Percentiles rank a stretch among this genome's conserved stretches.
These are phyloP conservation scores for Saccharomyces uvarum DNA, from an alignment of 1,139 yeast genomes.

Conservation along the genomic window DNA sequence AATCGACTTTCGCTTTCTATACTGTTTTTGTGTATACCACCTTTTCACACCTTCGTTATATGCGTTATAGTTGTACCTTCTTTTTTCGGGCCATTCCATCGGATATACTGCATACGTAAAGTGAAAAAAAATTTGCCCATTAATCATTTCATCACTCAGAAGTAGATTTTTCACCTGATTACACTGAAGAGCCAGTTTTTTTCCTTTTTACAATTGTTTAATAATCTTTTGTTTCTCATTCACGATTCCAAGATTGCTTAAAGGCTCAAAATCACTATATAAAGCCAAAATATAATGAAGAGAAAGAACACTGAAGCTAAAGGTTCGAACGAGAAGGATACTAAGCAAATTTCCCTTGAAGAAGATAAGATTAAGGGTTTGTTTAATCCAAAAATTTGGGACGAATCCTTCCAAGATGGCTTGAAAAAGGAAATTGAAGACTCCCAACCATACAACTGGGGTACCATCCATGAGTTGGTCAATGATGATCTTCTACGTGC, in stretches of 20 bases:
- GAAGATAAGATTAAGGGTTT: conserved; percentile 38
- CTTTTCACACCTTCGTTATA: not conserved
- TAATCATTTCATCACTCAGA: not conserved
- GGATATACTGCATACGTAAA: not conserved
- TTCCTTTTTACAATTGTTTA: not conserved
- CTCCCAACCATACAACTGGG: conserved; percentile 83
- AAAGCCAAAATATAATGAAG: conserved; percentile 10
- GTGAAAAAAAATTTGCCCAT: not conserved
- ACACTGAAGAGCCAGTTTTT: not conserved
- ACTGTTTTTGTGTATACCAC: not conserved
- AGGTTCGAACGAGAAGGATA: not conserved
- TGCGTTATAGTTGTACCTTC: not conserved
- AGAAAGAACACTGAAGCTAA: conserved; percentile 12
- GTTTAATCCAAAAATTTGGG: conserved; percentile 53
- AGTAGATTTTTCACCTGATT: not conserved
- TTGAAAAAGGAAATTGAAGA: conserved; percentile 39
- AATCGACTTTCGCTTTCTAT: not conserved
- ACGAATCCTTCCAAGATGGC: conserved; percentile 36
- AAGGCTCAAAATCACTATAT: not conserved
- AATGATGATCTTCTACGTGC: conserved; percentile 68
- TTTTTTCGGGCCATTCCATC: not conserved
- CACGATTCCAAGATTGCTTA: not conserved
- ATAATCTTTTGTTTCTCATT: not conserved
- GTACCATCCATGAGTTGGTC: conserved; percentile 64
- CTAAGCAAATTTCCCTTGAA: conserved; percentile 25